Base-by-base conservation (phyloP, 768 basidiomycete genomes). In the Amanita muscaria region DNA sequence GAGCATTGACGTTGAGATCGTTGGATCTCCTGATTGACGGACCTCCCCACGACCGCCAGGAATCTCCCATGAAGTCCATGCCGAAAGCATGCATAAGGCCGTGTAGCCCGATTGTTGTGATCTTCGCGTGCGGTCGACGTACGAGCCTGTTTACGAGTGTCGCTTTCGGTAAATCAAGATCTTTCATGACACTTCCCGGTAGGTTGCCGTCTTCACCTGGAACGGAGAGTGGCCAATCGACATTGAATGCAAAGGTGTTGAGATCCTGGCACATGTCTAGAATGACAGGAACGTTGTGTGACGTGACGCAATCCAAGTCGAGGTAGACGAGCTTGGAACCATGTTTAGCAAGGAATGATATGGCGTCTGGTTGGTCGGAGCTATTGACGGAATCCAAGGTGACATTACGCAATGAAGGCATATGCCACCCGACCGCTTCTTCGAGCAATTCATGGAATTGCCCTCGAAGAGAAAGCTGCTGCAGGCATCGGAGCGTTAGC, bases 71-170 rank as follows among this genome's bases (percentile, higher is more conserved):
- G 35, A 29, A 5, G 77, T 79, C 1, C 43, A 36, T 36, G n/a
- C 80, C 80, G 53, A 88, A 88, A 0, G 85, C 82, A 48, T 79
- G 71, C 42, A 70, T 60, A 8, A 86, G 69, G 7, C 83, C 81
- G 52, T 88, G 81, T 12, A 84, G 67, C 0, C 85, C 85, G 23
- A 88, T 74, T 30, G 74, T 71, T 0, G 57, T 68, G 49, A 88
- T 73, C 32, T 71, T 71, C 8, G 60, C 55, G 48, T 82, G 84
- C 2, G 83, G 80, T 8, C 63, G 64, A 44, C 68, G 64, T 8
- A 72, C 69, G 7, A 81, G 59, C 23, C 60, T 56, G 48, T 63
- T 68, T 48, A 58, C 62, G 18, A 49, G 51, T 30, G 62, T 56
- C 38, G 55, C 54, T 40, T 66, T 61, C 34, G 61, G 64, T 40